Conservation (phyloP, 2,329 filamentous ascomycete genomes). For the Talaromyces sp. region DNA sequence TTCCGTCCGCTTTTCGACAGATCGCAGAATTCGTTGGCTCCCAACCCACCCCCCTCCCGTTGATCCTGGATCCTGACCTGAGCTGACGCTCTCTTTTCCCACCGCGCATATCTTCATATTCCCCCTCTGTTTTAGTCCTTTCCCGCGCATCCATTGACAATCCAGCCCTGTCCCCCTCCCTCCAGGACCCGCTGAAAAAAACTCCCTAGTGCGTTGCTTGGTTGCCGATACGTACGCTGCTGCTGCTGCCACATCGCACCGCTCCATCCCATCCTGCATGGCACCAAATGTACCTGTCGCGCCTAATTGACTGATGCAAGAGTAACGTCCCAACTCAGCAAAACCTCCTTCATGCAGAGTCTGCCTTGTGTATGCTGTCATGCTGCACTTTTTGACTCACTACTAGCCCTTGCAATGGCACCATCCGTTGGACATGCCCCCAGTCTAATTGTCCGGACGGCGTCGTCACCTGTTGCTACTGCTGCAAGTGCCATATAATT, state of each 20-base stretch:
- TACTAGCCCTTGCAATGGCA: constrained; percentile 29
- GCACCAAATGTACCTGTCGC: constrained; percentile 20
- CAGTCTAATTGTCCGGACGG: constrained; percentile 28
- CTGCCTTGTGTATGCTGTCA: constrained; percentile 38
- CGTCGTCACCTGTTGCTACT: constrained; percentile 29
- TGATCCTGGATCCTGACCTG: not conserved
- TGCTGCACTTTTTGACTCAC: constrained; percentile 22
- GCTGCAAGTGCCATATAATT: constrained; percentile 20
- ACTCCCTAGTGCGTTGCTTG: constrained; percentile 9
- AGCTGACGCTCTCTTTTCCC: constrained; percentile 10
- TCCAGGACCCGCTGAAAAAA: constrained; percentile 18
- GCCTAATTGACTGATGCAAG: constrained; percentile 21
- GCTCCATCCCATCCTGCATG: constrained; percentile 20
- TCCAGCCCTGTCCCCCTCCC: constrained; percentile 15
- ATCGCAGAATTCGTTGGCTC: constrained; percentile 13
- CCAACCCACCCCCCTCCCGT: constrained; percentile 2
- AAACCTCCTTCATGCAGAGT: constrained; percentile 27
- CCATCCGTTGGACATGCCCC: constrained; percentile 27
- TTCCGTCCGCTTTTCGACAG: constrained; percentile 17
- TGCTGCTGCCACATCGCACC: constrained; percentile 17
- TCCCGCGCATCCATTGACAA: not conserved
- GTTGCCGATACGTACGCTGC: not conserved
- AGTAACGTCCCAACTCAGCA: constrained; percentile 18
- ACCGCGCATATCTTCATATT: constrained; percentile 12
- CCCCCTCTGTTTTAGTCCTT: not conserved